Conservation (phyloP, 805 yeast genomes). For the Candida saitoana region DNA sequence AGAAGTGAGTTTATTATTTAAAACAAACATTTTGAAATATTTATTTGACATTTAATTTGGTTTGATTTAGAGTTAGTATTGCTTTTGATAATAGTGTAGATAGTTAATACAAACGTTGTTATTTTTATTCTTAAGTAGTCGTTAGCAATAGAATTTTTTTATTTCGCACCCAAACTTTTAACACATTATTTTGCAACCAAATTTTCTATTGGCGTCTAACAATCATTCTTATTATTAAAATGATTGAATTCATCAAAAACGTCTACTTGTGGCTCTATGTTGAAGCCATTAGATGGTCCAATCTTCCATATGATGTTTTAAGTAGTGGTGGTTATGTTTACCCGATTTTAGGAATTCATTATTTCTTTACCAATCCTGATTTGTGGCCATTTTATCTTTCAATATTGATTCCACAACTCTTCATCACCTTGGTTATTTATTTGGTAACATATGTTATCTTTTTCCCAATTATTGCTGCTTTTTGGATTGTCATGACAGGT, state of each 20-base stretch:
- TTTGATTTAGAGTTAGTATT: too few relatives aligned
- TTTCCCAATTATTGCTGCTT: conserved; percentile 43
- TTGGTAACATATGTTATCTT: conserved; percentile 30
- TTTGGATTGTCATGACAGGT: conserved; percentile 43
- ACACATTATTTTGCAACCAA: neutral
- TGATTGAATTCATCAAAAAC: neutral
- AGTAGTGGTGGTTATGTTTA: conserved; percentile 1
- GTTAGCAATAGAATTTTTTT: neutral
- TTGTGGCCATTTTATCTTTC: conserved; percentile 47
- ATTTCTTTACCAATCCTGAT: conserved; percentile 36
- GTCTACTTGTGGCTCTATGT: neutral
- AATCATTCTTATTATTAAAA: too few relatives aligned
- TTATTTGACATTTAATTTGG: too few relatives aligned
- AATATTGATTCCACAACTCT: conserved; percentile 43
- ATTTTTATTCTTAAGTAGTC: neutral
- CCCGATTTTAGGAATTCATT: conserved; percentile 32
- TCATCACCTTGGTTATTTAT: conserved; percentile 35
- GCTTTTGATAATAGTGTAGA: neutral
- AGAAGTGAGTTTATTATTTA: conserved; percentile 4
- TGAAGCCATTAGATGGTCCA: neutral
- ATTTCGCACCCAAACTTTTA: neutral
- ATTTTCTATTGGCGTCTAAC: too few relatives aligned
- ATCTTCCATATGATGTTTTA: conserved; percentile 1
- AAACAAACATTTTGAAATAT: neutral
- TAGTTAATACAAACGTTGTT: neutral